phyloP scores from a whole-genome alignment of 257 asterid species.

The Sherardia arvensis region DNA sequence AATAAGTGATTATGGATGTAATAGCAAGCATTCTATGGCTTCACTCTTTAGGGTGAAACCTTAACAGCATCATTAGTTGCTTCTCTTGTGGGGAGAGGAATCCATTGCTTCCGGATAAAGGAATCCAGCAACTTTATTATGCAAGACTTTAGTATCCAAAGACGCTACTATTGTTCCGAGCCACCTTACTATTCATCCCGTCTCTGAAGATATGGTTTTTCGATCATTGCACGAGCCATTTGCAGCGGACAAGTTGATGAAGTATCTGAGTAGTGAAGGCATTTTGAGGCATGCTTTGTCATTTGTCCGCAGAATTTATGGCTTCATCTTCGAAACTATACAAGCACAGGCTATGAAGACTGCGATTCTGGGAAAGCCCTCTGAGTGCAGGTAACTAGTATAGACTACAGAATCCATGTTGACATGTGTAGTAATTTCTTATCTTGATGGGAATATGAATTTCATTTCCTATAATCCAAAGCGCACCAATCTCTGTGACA shows the following conservation, averaged over 20 bases:
- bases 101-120: not conserved
- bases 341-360: conserved; percentile 20
- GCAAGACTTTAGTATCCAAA: not conserved
- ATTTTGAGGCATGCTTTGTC: not conserved
- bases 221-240: conserved; percentile 3
- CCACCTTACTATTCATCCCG: not conserved
- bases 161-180: not conserved
- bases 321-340: conserved; percentile 4
- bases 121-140: not conserved
- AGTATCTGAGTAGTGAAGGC: not conserved
- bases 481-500: too few relatives aligned
- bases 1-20: not conserved
- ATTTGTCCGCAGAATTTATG: conserved; percentile 2
- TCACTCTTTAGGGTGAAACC: not conserved
- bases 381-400: not conserved
- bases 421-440: too few relatives aligned
- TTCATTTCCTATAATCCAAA: too few relatives aligned
- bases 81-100: not conserved
- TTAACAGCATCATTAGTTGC: not conserved
- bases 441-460: too few relatives aligned
- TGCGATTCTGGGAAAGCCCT: conserved; percentile 15
- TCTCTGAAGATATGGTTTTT: conserved; percentile 6
- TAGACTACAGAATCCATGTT: too few relatives aligned
- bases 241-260: not conserved
- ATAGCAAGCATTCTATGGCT: not conserved